Evolutionary conservation across 768 basidiomycete genomes (phyloP).

Genomic region (Gautieria morchelliformis): DNA sequence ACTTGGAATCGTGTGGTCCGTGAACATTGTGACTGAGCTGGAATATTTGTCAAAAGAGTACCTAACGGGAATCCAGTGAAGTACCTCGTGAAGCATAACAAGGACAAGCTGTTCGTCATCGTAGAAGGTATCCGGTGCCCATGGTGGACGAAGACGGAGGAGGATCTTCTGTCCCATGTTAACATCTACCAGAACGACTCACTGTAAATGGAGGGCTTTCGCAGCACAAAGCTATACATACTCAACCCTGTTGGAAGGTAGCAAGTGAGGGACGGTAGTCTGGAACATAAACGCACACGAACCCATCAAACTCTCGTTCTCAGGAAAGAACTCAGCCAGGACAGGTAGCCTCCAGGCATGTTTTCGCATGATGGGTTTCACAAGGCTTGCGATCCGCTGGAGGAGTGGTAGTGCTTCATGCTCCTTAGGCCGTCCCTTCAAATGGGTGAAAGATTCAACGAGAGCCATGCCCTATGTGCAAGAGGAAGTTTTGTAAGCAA

Average conservation of each 20-base stretch:
- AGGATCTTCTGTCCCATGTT: constrained; percentile 78
- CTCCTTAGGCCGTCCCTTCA: constrained; percentile 57
- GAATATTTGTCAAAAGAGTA: background rate
- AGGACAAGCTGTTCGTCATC: constrained; percentile 67
- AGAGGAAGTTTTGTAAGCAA: too few relatives aligned
- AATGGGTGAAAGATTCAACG: constrained; percentile 59
- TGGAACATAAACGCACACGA: constrained; percentile 16
- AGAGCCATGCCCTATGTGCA: constrained; percentile 20
- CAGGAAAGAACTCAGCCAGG: constrained; percentile 84
- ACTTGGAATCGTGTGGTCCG: constrained; percentile 81
- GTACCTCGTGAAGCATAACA: constrained; percentile 87
- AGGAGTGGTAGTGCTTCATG: constrained; percentile 61
- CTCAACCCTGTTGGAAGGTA: constrained; percentile 9
- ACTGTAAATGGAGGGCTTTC: background rate
- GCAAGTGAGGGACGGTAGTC: background rate
- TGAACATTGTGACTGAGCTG: constrained; percentile 86
- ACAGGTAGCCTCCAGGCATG: constrained; percentile 70
- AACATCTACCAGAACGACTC: constrained; percentile 40
- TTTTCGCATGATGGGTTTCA: constrained; percentile 91
- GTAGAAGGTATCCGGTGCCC: constrained; percentile 58
- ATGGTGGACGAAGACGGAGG: constrained; percentile 67
- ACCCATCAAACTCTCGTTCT: constrained; percentile 65
- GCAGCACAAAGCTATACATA: constrained; percentile 2
- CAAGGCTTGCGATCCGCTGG: constrained; percentile 61
- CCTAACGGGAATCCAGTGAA: constrained; percentile 4